Percentiles rank a stretch among this genome's conserved stretches.
Conservation (phyloP, 257 asterid species). For the Petrea volubilis region DNA sequence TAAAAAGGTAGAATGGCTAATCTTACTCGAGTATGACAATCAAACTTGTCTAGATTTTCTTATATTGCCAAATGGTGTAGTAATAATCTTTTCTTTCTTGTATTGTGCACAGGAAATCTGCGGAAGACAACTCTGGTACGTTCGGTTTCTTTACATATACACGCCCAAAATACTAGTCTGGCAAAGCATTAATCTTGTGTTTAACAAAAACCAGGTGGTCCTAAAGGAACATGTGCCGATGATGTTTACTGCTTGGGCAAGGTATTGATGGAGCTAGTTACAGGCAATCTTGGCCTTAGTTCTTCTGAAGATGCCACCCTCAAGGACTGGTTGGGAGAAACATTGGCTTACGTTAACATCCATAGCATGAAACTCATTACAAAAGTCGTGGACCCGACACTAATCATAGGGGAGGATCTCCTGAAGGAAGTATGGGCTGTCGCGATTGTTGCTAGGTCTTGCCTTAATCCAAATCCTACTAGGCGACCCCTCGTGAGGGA, state of each 20-base stretch:
- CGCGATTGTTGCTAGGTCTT: slow-evolving; percentile 62
- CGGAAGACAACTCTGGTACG: too few relatives aligned
- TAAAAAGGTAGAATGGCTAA: too few relatives aligned
- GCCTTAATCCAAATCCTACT: slow-evolving; percentile 58
- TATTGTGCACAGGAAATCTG: too few relatives aligned
- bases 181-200: too few relatives aligned
- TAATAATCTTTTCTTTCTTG: too few relatives aligned
- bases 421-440: slow-evolving; percentile 64
- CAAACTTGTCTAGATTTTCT: too few relatives aligned
- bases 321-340: slow-evolving; percentile 45
- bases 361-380: too few relatives aligned
- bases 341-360: slow-evolving; percentile 40
- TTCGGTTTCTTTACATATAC: too few relatives aligned
- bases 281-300: slow-evolving; percentile 59
- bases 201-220: too few relatives aligned
- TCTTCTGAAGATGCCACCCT: slow-evolving; percentile 37
- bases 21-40: too few relatives aligned
- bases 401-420: slow-evolving; percentile 52
- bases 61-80: too few relatives aligned
- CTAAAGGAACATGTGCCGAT: slow-evolving; percentile 43
- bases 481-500: slow-evolving; percentile 56
- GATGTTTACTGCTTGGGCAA: slow-evolving; percentile 67
- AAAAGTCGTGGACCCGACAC: slow-evolving; percentile 81
- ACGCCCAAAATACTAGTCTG: too few relatives aligned
- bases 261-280: slow-evolving; percentile 66